phyloP scores from a whole-genome alignment of 371 early-diverging fungal genomes.

The Funneliformis caledonium region DNA sequence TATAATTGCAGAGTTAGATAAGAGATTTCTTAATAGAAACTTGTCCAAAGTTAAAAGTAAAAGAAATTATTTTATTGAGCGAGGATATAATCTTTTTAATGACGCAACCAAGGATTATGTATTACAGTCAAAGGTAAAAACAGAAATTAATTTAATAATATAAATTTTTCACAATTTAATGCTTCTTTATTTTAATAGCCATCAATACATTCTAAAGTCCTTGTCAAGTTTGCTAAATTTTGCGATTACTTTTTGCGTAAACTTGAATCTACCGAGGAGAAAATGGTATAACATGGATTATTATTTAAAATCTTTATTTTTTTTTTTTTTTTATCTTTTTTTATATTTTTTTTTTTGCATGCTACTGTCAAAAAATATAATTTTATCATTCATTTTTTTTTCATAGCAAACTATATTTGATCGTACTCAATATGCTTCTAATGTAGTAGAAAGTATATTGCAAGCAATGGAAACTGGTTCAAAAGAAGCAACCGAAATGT shows the following conservation, averaged over 20 bases:
- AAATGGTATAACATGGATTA: background rate
- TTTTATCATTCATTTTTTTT: too few species aligned
- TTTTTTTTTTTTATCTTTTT: background rate
- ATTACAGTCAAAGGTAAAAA: background rate
- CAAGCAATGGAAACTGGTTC: conserved; percentile 20
- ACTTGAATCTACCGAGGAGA: background rate
- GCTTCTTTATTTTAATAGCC: background rate
- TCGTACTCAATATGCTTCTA: background rate
- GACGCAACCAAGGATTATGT: background rate
- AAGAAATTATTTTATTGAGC: background rate
- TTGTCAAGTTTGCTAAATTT: conserved; percentile 23
- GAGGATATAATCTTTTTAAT: conserved; percentile 23
- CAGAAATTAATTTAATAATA: background rate
- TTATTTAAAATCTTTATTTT: background rate
- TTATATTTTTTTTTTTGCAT: background rate
- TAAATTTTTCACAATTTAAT: background rate
- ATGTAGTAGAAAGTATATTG: conserved; percentile 7
- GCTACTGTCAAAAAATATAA: too few species aligned
- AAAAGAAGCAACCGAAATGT: conserved; percentile 17
- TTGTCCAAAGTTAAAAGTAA: background rate
- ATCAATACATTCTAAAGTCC: background rate
- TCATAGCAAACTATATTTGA: conserved; percentile 9
- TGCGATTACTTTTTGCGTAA: conserved; percentile 11
- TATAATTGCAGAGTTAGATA: background rate
- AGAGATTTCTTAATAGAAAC: background rate